These are phyloP conservation scores for Phytophthora megakarya DNA, from an alignment of 352 stramenopile genomes.

Conservation along the genomic window DNA sequence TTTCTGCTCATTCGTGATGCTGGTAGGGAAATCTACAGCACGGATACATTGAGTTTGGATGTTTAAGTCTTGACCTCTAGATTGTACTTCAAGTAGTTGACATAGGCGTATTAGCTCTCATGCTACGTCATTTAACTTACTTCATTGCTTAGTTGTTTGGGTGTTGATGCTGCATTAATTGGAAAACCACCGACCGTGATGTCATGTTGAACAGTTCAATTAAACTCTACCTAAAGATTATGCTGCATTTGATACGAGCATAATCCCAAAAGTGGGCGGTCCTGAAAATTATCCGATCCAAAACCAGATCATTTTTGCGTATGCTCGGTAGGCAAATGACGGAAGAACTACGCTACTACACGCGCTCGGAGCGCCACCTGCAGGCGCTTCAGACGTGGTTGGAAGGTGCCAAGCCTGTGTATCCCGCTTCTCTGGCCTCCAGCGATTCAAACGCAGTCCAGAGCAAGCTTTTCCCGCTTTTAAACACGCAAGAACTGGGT, in stretches of 20 bases:
- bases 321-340: slow-evolving; percentile 61
- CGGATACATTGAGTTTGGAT: too few species aligned
- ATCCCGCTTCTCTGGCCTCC: slow-evolving; percentile 29
- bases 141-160: too few species aligned
- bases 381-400: slow-evolving; percentile 73
- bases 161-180: too few species aligned
- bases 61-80: too few species aligned
- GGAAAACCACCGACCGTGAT: too few species aligned
- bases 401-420: slow-evolving; percentile 33
- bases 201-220: too few species aligned
- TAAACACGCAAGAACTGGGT: slow-evolving; percentile 68
- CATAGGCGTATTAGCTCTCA: too few species aligned
- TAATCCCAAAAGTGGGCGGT: neutral
- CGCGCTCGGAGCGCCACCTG: slow-evolving; percentile 73
- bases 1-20: slow-evolving; percentile 16
- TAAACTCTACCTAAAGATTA: too few species aligned
- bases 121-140: too few species aligned
- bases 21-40: too few species aligned
- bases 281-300: slow-evolving; percentile 1
- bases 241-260: too few species aligned
- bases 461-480: slow-evolving; percentile 57
- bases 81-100: too few species aligned
- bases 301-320: slow-evolving; percentile 3
- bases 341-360: slow-evolving; percentile 76
- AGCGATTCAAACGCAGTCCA: slow-evolving; percentile 37